Base-by-base conservation (phyloP, 805 yeast species). In the Saccharomycopsis olivae region DNA sequence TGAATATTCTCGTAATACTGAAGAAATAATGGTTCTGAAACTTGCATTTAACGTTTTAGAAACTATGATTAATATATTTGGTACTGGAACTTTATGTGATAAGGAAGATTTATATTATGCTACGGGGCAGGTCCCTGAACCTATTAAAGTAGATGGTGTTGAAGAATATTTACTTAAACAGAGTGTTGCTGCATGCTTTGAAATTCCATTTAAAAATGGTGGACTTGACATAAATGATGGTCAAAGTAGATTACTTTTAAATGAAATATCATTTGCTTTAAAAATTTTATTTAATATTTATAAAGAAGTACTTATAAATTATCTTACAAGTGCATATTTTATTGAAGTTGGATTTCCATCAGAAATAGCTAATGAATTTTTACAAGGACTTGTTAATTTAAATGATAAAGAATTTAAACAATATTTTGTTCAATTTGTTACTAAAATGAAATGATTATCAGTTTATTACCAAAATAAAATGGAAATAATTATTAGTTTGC, bases 191-290 rank as follows among this genome's bases (percentile, higher is more conserved):
- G 61, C 84, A 40, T 67, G 78, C 27, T 82, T 86, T 62, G 88
- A 85, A 56, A 63, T 86, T 35, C 85, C 94, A n/a, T 78, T 84
- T 55, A 77, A 80, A 49, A 71, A 77, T 27, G 69, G 70, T 24
- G 69, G 67, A 28, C 77, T 79, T 51, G 73, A 79, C 52, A 62
- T 77, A 36, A 73, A 75, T 48, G 95, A 87, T 56, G 94, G 94
- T 3, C 88, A 84, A 54, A 73, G 71, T 49, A 69, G 89, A 52
- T 68, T 78, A 44, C 68, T 83, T 29, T 78, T 86, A 1, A 73
- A 75, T 48, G 98, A 89, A 53, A 64, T 84, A 11, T 74, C 92
- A 1, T 64, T 73, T 33, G 61, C 86, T 17, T 71, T 88, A 54
- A 80, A 75, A 49, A 68, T 80, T 2, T 64, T 83, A 46, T 78